phyloP scores from a whole-genome alignment of 805 yeast genomes.

The Naumovozyma baii region DNA sequence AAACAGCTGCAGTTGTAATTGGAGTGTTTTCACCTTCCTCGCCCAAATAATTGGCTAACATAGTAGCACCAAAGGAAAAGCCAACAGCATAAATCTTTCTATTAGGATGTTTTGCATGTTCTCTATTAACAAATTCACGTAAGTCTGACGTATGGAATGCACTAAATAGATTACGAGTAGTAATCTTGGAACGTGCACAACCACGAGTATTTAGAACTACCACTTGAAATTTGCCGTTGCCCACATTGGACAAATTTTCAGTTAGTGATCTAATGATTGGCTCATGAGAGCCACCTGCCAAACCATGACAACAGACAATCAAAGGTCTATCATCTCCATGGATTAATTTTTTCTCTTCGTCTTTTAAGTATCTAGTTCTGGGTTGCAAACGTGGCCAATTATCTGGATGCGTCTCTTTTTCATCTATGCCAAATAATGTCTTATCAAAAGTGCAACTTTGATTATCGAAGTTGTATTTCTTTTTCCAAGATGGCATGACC shows the following conservation, averaged over 20 bases:
- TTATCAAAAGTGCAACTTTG: slow-evolving; percentile 14
- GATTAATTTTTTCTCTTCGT: slow-evolving; percentile 32
- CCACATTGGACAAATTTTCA: slow-evolving; percentile 33
- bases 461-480: slow-evolving; percentile 11
- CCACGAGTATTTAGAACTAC: slow-evolving; percentile 65
- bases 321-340: slow-evolving; percentile 42
- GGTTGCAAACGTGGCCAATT: slow-evolving; percentile 56
- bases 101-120: slow-evolving; percentile 45
- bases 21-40: slow-evolving; percentile 48
- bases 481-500: slow-evolving; percentile 32
- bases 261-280: slow-evolving; percentile 54
- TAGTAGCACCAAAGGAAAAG: slow-evolving; percentile 63
- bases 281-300: slow-evolving; percentile 76
- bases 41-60: slow-evolving; percentile 58
- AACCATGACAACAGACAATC: slow-evolving; percentile 56
- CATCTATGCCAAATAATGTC: slow-evolving; percentile 27
- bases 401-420: slow-evolving; percentile 37
- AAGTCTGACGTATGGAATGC: slow-evolving; percentile 65
- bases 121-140: slow-evolving; percentile 44
- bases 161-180: slow-evolving; percentile 57
- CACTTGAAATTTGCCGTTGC: slow-evolving; percentile 41
- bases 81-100: slow-evolving; percentile 61
- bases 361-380: slow-evolving; percentile 51
- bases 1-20: slow-evolving; percentile 47
- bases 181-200: slow-evolving; percentile 63